Conservation (phyloP, 257 asterid species). For the Verbena officinalis region DNA sequence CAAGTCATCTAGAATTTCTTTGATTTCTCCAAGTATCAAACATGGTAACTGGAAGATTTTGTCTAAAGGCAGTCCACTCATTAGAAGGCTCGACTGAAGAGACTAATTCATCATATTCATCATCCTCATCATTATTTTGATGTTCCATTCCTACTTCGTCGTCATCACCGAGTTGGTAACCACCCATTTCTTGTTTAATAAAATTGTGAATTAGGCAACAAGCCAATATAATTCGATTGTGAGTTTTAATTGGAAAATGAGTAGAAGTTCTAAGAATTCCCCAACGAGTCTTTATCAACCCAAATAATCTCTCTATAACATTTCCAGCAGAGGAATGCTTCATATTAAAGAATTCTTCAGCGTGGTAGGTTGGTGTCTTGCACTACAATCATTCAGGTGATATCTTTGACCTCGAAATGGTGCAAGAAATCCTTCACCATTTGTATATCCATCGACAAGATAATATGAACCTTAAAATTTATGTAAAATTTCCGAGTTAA, state of each 20-base stretch:
- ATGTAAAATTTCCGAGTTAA: background rate
- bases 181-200: background rate
- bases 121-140: background rate
- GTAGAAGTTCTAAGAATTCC: conserved; percentile 1
- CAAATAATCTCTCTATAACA: background rate
- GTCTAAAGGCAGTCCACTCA: background rate
- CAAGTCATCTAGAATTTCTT: background rate
- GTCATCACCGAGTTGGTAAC: background rate
- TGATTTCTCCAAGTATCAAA: background rate
- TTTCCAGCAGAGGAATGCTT: background rate
- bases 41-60: background rate
- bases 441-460: conserved; percentile 19
- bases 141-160: background rate
- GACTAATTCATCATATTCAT: background rate
- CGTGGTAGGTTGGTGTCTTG: background rate
- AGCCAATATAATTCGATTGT: background rate
- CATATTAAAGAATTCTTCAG: conserved; percentile 3
- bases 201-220: background rate
- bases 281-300: background rate
- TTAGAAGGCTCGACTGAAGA: background rate
- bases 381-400: conserved; percentile 17
- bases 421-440: conserved; percentile 16
- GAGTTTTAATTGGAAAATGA: background rate
- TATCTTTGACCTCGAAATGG: conserved; percentile 18
- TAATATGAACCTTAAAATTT: background rate